Conservation (phyloP, 257 asterid genomes). For the Solanum ossicruentum region DNA sequence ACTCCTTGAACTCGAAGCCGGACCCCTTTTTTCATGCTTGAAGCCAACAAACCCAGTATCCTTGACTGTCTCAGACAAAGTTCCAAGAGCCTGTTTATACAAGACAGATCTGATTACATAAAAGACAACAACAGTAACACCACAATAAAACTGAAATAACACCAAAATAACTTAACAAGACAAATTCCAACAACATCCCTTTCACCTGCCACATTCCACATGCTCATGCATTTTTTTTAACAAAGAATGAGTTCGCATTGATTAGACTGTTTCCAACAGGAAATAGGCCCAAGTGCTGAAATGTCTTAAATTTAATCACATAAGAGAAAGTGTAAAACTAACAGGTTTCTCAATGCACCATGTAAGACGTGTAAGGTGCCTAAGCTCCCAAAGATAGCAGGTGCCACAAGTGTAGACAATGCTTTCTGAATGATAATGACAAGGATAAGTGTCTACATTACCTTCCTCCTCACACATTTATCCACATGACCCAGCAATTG, state of each 20-base stretch:
- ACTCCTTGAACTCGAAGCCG: slow-evolving; percentile 27
- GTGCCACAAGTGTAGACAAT: neutral
- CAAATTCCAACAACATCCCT: neutral
- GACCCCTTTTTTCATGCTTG: slow-evolving; percentile 33
- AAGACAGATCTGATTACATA: neutral
- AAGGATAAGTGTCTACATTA: slow-evolving; percentile 2
- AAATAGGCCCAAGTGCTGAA: neutral
- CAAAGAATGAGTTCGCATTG: neutral
- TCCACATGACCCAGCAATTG: slow-evolving; percentile 51
- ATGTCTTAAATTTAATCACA: neutral
- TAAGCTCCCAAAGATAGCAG: neutral
- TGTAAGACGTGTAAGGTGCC: neutral
- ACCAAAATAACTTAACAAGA: neutral
- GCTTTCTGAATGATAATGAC: neutral
- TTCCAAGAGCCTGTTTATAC: slow-evolving; percentile 66
- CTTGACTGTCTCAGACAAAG: slow-evolving; percentile 63
- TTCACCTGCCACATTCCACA: neutral
- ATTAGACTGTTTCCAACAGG: neutral
- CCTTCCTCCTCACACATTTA: slow-evolving; percentile 59
- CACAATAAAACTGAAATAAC: neutral
- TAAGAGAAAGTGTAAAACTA: neutral
- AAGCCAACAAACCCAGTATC: slow-evolving; percentile 19
- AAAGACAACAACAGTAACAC: neutral
- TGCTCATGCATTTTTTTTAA: too few relatives aligned
- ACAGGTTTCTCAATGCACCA: neutral